These are phyloP conservation scores for Hsuehochloa calcarea DNA, from an alignment of 176 grass and related monocot species.

Conservation along the genomic window DNA sequence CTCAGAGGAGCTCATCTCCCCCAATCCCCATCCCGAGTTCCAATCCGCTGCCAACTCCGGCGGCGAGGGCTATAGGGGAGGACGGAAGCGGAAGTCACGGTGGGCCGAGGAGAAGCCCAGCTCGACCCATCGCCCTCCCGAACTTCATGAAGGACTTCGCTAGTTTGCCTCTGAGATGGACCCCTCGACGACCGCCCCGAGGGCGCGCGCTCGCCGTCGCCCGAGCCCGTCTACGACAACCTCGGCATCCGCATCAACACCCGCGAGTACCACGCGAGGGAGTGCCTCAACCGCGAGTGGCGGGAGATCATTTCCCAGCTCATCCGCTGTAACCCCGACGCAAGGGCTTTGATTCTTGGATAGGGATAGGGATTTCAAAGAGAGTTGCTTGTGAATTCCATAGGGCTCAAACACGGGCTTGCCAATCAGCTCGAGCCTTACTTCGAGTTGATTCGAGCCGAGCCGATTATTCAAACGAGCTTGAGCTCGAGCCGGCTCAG, in stretches of 20 bases:
- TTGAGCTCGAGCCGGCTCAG: too few species aligned
- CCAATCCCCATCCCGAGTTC: too few species aligned
- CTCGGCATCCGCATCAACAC: slow-evolving; percentile 96
- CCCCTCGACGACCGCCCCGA: slow-evolving; percentile 79
- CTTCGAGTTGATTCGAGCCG: too few species aligned
- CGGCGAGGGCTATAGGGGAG: slow-evolving; percentile 35
- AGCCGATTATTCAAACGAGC: too few species aligned
- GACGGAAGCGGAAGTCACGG: slow-evolving; percentile 75
- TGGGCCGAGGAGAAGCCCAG: slow-evolving; percentile 92
- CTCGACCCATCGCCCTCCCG: slow-evolving; percentile 59
- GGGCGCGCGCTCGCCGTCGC: slow-evolving; percentile 76
- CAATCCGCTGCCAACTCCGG: slow-evolving; percentile 43
- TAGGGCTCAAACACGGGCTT: too few species aligned
- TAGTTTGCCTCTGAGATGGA: slow-evolving; percentile 53
- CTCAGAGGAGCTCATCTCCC: too few species aligned
- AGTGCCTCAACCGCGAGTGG: slow-evolving; percentile 77
- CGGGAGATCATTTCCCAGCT: slow-evolving; percentile 97
- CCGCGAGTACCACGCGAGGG: slow-evolving; percentile 70
- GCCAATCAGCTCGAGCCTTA: too few species aligned
- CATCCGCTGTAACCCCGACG: slow-evolving; percentile 81
- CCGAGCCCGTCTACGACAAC: slow-evolving; percentile 86
- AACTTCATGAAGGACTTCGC: slow-evolving; percentile 99
- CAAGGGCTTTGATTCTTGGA: too few species aligned
- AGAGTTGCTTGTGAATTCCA: too few species aligned
- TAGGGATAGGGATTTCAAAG: too few species aligned